Conservation (phyloP, 2,329 filamentous ascomycete species). For the Cadophora luteo-olivacea region DNA sequence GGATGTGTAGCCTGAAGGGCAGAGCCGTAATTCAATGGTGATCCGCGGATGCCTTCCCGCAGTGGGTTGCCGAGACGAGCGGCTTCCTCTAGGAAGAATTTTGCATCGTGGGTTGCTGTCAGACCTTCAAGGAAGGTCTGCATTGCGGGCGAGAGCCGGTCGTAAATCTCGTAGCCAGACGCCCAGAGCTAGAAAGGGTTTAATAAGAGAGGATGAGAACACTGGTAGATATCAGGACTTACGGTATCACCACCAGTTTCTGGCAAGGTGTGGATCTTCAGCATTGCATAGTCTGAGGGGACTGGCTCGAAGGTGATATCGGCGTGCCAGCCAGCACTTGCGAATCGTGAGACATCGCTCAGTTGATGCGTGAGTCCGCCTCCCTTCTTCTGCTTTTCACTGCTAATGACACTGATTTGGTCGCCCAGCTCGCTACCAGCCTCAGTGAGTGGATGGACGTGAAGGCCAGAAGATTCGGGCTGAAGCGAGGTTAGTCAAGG, state of each 20-base stretch:
- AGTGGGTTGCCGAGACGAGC: too few species aligned
- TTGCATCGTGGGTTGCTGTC: background rate
- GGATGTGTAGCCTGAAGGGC: background rate
- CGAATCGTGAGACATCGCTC: background rate
- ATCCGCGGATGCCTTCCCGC: too few species aligned
- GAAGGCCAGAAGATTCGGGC: too few species aligned
- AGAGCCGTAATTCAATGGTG: too few species aligned
- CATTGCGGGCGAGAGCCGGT: background rate
- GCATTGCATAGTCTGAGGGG: background rate
- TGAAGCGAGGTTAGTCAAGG: too few species aligned
- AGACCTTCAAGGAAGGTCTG: background rate
- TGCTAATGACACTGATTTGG: background rate
- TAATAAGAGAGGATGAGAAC: too few species aligned
- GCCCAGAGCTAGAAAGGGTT: background rate
- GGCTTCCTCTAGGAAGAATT: too few species aligned
- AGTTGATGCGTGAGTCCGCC: background rate
- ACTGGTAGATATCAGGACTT: too few species aligned
- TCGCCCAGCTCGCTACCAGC: too few species aligned
- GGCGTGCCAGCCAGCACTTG: background rate
- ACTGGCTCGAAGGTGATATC: background rate
- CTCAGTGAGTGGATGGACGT: too few species aligned
- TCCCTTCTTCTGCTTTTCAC: background rate
- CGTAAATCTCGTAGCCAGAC: background rate
- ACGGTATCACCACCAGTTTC: background rate
- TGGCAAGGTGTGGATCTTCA: background rate